A percentile compares a stretch with the other conserved stretches of the same genome.
Conservation (phyloP, 1,139 yeast genomes). For the Pichia sp. region DNA sequence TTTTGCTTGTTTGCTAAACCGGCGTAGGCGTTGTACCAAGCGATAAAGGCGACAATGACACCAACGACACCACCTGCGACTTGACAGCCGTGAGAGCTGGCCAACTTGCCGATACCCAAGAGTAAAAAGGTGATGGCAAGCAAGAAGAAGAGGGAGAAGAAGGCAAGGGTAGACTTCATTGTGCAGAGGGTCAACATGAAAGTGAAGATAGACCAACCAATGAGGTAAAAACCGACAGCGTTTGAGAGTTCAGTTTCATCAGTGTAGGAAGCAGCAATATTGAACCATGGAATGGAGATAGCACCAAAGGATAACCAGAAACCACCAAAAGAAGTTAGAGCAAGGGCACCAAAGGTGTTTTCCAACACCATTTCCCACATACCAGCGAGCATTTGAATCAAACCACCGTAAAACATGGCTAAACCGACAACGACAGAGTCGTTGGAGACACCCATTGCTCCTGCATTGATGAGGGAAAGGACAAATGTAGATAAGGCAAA, state of each 20-base stretch:
- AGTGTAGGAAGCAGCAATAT: slow-evolving; percentile 52
- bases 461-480: slow-evolving; percentile 60
- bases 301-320: slow-evolving; percentile 85
- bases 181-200: slow-evolving; percentile 65
- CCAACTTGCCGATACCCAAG: slow-evolving; percentile 59
- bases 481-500: slow-evolving; percentile 87
- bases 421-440: slow-evolving; percentile 65
- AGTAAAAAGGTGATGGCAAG: slow-evolving; percentile 67
- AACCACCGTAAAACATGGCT: slow-evolving; percentile 87
- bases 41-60: slow-evolving; percentile 70
- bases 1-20: slow-evolving; percentile 78
- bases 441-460: slow-evolving; percentile 56
- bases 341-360: slow-evolving; percentile 90
- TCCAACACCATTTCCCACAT: slow-evolving; percentile 75
- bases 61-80: slow-evolving; percentile 85
- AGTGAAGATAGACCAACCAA: slow-evolving; percentile 83
- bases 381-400: slow-evolving; percentile 70
- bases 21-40: slow-evolving; percentile 93
- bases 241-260: slow-evolving; percentile 40
- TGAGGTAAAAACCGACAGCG: slow-evolving; percentile 71
- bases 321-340: slow-evolving; percentile 79
- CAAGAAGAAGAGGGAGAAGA: slow-evolving; percentile 64
- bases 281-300: slow-evolving; percentile 69
- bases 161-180: slow-evolving; percentile 75
- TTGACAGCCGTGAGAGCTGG: slow-evolving; percentile 38